Percentiles rank a stretch among this genome's conserved stretches.
phyloP scores from a whole-genome alignment of 768 basidiomycete genomes.

The Pleurotus sapidus region DNA sequence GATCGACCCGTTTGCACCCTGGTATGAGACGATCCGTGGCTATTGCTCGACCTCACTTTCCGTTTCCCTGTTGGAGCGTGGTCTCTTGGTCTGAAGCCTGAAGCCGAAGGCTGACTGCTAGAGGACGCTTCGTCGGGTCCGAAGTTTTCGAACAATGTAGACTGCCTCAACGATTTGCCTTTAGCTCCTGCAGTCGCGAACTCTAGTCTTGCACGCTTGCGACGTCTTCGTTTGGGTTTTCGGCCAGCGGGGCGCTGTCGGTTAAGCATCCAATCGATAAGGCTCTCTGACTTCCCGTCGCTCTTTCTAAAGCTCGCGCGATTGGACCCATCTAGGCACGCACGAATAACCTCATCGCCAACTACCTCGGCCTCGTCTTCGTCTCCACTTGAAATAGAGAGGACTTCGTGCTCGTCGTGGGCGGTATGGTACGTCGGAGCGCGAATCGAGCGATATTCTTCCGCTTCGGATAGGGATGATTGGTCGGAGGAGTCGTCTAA shows the following conservation, averaged over 20 bases:
- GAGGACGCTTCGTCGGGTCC: constrained; percentile 15
- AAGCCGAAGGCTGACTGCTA: too few relatives aligned
- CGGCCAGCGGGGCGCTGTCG: constrained; percentile 32
- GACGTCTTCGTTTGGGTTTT: constrained; percentile 15
- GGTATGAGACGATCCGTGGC: too few relatives aligned
- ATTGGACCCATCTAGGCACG: not conserved
- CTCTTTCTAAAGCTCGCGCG: not conserved
- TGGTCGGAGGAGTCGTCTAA: constrained; percentile 10
- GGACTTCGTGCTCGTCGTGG: not conserved
- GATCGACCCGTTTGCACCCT: not conserved
- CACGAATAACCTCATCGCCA: not conserved
- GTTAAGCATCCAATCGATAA: constrained; percentile 71
- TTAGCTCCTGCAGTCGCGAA: constrained; percentile 35
- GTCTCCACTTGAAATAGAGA: not conserved
- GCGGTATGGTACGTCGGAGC: constrained; percentile 5
- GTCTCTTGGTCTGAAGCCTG: not conserved
- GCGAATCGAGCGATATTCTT: constrained; percentile 8
- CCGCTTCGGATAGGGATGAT: constrained; percentile 2
- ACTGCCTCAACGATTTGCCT: constrained; percentile 31
- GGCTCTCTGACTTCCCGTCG: constrained; percentile 27
- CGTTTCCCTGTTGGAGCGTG: not conserved
- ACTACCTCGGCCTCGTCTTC: not conserved
- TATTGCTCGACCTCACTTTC: not conserved
- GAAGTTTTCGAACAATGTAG: constrained; percentile 27
- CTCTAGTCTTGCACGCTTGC: constrained; percentile 24